Conservation (phyloP, 768 basidiomycete genomes). For the Tubosaeta brunneosetosa region DNA sequence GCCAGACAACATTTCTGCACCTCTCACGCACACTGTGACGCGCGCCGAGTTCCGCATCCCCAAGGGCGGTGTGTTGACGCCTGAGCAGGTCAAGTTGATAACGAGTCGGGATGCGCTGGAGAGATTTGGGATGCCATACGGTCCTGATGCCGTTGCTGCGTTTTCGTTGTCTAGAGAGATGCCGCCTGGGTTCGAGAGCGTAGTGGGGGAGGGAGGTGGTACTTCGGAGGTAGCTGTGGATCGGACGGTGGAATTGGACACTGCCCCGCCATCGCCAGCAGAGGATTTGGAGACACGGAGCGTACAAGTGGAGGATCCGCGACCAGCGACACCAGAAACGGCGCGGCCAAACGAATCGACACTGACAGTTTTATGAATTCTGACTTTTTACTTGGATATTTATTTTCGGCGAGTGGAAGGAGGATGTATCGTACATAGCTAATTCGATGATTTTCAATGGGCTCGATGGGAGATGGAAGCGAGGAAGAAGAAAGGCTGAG, state of each 20-base stretch:
- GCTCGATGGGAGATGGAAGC: conserved; percentile 11
- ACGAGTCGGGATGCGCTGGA: conserved; percentile 62
- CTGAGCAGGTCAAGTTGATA: conserved; percentile 61
- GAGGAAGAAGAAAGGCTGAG: neutral
- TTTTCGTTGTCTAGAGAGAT: conserved; percentile 44
- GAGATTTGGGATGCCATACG: conserved; percentile 73
- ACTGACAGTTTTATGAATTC: neutral
- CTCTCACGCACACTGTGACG: conserved; percentile 66
- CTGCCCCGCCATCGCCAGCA: neutral
- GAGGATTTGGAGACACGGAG: conserved; percentile 5
- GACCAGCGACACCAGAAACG: conserved; percentile 14
- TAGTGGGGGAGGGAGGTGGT: neutral
- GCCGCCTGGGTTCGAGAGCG: conserved; percentile 49
- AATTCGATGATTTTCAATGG: neutral
- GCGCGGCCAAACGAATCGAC: conserved; percentile 10
- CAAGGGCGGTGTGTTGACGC: conserved; percentile 39
- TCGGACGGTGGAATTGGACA: neutral
- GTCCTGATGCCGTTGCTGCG: conserved; percentile 60
- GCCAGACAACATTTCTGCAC: conserved; percentile 68
- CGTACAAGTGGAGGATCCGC: conserved; percentile 11
- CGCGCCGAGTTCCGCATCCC: conserved; percentile 69
- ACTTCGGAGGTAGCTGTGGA: neutral
- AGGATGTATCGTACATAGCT: neutral
- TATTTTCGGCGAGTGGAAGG: neutral
- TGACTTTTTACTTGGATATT: neutral